Base-by-base conservation (phyloP, 768 basidiomycete species). In the Collybiopsis luxurians region DNA sequence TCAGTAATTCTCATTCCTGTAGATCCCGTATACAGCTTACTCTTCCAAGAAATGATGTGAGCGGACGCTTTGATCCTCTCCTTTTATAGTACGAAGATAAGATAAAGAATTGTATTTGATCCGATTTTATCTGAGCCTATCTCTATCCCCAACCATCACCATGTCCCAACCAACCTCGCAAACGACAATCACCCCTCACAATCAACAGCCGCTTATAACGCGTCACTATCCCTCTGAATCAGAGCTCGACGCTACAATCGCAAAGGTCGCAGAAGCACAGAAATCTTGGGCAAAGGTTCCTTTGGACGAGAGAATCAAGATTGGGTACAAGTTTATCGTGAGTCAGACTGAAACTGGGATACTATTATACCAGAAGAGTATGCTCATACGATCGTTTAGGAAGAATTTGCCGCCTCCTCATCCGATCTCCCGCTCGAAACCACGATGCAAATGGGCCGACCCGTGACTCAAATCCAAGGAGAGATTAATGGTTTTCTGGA, bases 401-500 rank as follows among this genome's bases (percentile, higher is more conserved):
- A 78, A 15, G 80, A 78, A 57, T 84, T 85, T 59, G 76, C 28
- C 28, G 17, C 49, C 4, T 11, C 28, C 15, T 28, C 28, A 24
- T 82, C 89, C 17, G 82, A 89, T 28, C 80, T 92, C 13, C 83
- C 85, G 0, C 65, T 81, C 30, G 95, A 98, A 63, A 75, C 98
- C 52, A 86, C 93, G 0, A 62, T 86, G 52, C 92, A 97, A 72
- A 98, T 99, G 90, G 96, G 96, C 36, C 77, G 94, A 44, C 96
- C 96, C 0, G 78, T 92, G 48, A 80, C 84, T 0, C 92, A 95
- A 67, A 77, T 78, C 36, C 72, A 84, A 12, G 91, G 91, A 6
- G 96, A 98, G 70, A 77, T 96, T 38, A 77, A 80, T 26, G 93
- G 94, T 0, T 84, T 90, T 42, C 67, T 96, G 24, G 90, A 90